Percentiles rank a stretch among this genome's conserved stretches.
phyloP scores from a whole-genome alignment of 1,139 yeast genomes.

The Wickerhamiella infanticola region DNA sequence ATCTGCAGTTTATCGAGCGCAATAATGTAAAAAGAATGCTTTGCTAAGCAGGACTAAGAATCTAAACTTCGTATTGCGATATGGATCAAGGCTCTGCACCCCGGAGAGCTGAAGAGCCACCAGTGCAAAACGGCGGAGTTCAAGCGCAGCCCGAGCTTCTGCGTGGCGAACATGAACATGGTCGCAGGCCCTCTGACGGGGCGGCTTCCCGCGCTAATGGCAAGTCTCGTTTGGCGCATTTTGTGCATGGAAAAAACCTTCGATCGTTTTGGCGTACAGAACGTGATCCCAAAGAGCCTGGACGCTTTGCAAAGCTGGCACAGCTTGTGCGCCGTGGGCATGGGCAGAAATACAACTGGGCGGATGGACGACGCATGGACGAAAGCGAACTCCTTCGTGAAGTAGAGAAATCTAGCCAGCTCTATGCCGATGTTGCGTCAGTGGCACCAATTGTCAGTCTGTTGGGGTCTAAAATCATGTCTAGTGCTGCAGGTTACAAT shows the following conservation, averaged over 20 bases:
- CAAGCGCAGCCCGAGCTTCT: too few species aligned
- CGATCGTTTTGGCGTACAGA: not conserved
- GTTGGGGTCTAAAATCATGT: conserved; percentile 56
- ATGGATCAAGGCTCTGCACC: not conserved
- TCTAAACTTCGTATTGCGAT: not conserved
- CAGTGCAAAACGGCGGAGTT: too few species aligned
- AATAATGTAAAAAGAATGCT: not conserved
- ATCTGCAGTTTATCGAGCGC: too few species aligned
- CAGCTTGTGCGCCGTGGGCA: not conserved
- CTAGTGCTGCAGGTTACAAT: conserved; percentile 62
- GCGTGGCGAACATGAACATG: too few species aligned
- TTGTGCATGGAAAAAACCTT: not conserved
- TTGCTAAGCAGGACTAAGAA: not conserved
- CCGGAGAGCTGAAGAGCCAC: not conserved
- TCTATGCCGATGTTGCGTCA: conserved; percentile 47
- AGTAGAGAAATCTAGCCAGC: conserved; percentile 40
- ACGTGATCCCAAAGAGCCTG: not conserved
- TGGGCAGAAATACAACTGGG: conserved; percentile 8
- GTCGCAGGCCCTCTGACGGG: not conserved
- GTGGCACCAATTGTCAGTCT: conserved; percentile 74
- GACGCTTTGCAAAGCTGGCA: conserved; percentile 1
- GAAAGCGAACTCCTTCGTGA: conserved; percentile 13
- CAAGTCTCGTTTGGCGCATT: not conserved
- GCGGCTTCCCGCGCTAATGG: not conserved
- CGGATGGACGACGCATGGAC: conserved; percentile 5